Percentiles rank a stretch among this genome's conserved stretches.
Evolutionary conservation across 2,329 filamentous ascomycete species (phyloP).

Genomic region (Byssothecium circinans): DNA sequence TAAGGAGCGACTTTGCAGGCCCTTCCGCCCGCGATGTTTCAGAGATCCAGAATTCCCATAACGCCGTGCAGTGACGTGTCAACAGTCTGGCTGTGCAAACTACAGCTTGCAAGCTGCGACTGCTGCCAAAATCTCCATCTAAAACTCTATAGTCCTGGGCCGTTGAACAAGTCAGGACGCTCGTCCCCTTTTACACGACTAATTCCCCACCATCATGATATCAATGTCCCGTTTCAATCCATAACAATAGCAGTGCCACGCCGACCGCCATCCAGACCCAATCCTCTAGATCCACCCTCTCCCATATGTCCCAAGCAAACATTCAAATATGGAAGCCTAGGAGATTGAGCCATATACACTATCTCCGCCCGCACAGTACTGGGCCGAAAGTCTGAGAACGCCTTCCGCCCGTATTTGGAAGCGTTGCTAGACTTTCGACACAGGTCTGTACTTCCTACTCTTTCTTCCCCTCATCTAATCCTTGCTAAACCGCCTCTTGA

Average conservation of each 20-base stretch:
- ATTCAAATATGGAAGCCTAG: conserved; percentile 7
- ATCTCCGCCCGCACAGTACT: not conserved
- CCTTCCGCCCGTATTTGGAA: too few species aligned
- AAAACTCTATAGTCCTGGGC: too few species aligned
- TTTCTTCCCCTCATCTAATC: conserved; percentile 32
- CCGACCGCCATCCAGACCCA: conserved; percentile 1
- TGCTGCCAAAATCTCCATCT: too few species aligned
- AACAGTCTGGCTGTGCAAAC: too few species aligned
- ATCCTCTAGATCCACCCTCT: conserved; percentile 6
- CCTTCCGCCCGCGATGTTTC: not conserved
- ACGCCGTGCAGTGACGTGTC: conserved; percentile 4
- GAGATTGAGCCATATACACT: not conserved
- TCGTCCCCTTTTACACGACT: too few species aligned
- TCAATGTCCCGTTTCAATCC: not conserved
- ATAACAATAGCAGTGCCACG: not conserved
- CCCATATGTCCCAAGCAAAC: conserved; percentile 10
- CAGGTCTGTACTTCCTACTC: not conserved
- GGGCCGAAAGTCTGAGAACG: not conserved
- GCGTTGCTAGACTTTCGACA: not conserved
- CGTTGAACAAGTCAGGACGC: too few species aligned
- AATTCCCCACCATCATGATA: conserved; percentile 7
- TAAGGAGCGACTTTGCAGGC: conserved; percentile 12
- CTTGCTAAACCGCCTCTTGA: conserved; percentile 79
- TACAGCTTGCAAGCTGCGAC: too few species aligned
- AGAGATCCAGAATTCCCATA: conserved; percentile 2